Percentiles rank a stretch among this genome's conserved stretches.
These are phyloP conservation scores for Potentilla sterilis DNA, from an alignment of 306 rosid species.

Conservation along the genomic window DNA sequence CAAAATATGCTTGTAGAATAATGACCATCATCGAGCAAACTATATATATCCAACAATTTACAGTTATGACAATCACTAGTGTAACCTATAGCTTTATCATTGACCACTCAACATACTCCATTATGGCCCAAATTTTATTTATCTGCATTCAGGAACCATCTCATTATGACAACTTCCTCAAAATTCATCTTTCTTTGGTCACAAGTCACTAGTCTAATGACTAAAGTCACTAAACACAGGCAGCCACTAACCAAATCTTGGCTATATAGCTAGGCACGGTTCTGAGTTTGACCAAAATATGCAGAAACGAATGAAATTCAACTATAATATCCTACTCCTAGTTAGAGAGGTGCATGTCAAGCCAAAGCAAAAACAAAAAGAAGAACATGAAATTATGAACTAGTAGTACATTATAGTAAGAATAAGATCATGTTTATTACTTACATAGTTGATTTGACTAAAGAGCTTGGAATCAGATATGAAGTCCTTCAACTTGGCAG, in stretches of 20 bases:
- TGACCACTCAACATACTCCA: not conserved
- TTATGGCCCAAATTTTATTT: not conserved
- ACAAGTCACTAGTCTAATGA: not conserved
- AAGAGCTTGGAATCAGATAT: conserved; percentile 33
- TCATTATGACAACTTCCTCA: not conserved
- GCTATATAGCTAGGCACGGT: not conserved
- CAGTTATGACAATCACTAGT: not conserved
- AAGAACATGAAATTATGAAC: no score
- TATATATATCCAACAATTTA: not conserved
- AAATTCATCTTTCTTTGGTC: not conserved
- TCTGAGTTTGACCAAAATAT: no score
- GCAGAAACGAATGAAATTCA: not conserved
- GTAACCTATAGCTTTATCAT: not conserved
- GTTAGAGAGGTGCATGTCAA: not conserved
- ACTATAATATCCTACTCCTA: no score
- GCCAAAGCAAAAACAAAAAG: not conserved
- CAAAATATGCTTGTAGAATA: no score
- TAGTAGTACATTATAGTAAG: not conserved
- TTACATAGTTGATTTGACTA: conserved; percentile 49
- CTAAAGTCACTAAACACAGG: not conserved
- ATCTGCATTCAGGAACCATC: not conserved
- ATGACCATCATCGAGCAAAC: no score
- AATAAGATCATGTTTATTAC: not conserved
- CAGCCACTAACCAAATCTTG: no score
- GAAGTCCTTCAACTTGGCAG: conserved; percentile 48